Percentiles rank a stretch among this genome's conserved stretches.
These are phyloP conservation scores for Saccharomyces uvarum DNA, from an alignment of 1,139 yeast species.

Conservation along the genomic window DNA sequence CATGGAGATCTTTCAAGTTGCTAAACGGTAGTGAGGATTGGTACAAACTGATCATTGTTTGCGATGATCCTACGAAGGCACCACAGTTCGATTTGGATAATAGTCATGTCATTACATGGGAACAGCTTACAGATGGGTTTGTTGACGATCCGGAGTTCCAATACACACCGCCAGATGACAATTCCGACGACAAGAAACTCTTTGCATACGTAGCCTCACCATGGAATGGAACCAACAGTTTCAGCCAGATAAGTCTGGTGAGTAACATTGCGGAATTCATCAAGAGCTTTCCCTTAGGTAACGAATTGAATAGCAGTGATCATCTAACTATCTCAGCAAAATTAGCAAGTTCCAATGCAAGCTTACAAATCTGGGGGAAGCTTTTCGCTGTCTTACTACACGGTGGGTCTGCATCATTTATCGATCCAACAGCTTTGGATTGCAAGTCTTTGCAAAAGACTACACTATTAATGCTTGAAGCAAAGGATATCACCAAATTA, in stretches of 20 bases:
- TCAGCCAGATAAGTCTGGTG: conserved; percentile 55
- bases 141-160: conserved; percentile 19
- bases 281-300: conserved; percentile 47
- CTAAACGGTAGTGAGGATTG: conserved; percentile 26
- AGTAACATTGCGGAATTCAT: conserved; percentile 57
- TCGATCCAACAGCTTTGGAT: conserved; percentile 1
- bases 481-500: conserved; percentile 7
- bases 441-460: conserved; percentile 9
- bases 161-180: conserved; percentile 33
- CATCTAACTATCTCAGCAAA: conserved; percentile 36
- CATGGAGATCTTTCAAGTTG: conserved; percentile 20
- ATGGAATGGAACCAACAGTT: conserved; percentile 29
- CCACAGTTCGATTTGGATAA: conserved; percentile 4
- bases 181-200: conserved; percentile 31
- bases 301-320: conserved; percentile 39
- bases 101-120: conserved; percentile 25
- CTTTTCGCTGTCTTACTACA: conserved; percentile 30
- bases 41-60: conserved; percentile 32
- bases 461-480: conserved; percentile 18
- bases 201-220: conserved; percentile 19
- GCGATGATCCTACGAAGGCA: conserved; percentile 15
- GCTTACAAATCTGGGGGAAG: conserved; percentile 32
- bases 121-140: conserved; percentile 21
- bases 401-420: conserved; percentile 32
- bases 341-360: conserved; percentile 10